phyloP scores from a whole-genome alignment of 257 asterid genomes.

The Paraleonurus japonicus region DNA sequence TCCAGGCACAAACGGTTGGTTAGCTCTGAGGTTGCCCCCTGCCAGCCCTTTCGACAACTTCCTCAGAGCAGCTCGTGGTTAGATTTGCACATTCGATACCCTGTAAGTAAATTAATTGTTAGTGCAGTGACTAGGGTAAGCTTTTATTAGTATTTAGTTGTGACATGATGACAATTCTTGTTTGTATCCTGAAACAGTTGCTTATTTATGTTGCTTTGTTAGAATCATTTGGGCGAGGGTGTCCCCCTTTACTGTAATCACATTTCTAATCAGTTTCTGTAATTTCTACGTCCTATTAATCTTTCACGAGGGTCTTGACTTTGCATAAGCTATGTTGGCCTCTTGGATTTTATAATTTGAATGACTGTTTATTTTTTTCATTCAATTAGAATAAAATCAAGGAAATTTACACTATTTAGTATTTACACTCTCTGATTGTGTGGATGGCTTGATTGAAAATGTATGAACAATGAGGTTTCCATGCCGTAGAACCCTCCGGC shows the following conservation, averaged over 20 bases:
- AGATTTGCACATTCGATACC: conserved; percentile 6
- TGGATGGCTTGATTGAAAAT: too few relatives aligned
- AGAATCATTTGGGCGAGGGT: neutral
- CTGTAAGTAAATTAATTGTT: conserved; percentile 33
- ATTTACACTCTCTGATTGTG: too few relatives aligned
- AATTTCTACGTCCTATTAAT: neutral
- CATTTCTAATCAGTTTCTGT: neutral
- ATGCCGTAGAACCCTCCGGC: too few relatives aligned
- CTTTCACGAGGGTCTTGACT: too few relatives aligned
- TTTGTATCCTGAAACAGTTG: neutral
- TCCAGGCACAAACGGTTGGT: conserved; percentile 52
- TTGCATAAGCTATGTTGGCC: too few relatives aligned
- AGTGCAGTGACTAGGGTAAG: conserved; percentile 12
- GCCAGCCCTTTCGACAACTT: conserved; percentile 98
- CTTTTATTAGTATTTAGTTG: neutral
- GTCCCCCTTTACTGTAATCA: neutral
- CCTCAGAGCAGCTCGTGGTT: conserved; percentile 95
- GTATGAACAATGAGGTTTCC: too few relatives aligned
- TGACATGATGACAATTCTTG: neutral
- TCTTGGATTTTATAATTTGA: neutral
- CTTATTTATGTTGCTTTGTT: neutral
- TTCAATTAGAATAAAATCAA: too few relatives aligned
- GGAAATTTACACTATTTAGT: too few relatives aligned
- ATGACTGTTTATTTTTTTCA: too few relatives aligned
- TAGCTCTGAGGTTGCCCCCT: conserved; percentile 86